phyloP scores from a whole-genome alignment of 2,329 filamentous ascomycete genomes.

The Ascomycota sp. region DNA sequence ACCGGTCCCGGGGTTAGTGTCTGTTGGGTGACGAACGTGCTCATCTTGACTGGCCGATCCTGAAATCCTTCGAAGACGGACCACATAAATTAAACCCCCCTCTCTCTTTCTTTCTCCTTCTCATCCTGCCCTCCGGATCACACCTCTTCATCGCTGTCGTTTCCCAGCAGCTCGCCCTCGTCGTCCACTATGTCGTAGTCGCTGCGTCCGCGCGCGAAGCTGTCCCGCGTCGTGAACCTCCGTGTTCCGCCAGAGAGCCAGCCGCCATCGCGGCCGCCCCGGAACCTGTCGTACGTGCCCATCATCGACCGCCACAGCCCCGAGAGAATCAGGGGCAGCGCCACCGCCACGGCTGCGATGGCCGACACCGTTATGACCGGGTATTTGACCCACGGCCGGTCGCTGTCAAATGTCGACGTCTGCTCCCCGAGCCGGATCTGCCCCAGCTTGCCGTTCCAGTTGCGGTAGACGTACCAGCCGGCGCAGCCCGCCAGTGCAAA shows the following conservation, averaged over 20 bases:
- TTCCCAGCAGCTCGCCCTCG: conserved; percentile 82
- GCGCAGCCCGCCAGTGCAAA: conserved; percentile 47
- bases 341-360: conserved; percentile 34
- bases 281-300: conserved; percentile 28
- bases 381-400: conserved; percentile 61
- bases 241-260: conserved; percentile 37
- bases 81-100: too few relatives aligned
- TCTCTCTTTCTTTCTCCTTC: too few relatives aligned
- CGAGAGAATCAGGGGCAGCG: conserved; percentile 49
- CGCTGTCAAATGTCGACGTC: conserved; percentile 35
- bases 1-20: too few relatives aligned
- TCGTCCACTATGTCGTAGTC: conserved; percentile 82
- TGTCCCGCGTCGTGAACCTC: conserved; percentile 71
- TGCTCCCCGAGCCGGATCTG: conserved; percentile 74
- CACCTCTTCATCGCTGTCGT: conserved; percentile 82
- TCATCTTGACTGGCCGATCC: too few relatives aligned
- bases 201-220: conserved; percentile 70
- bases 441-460: conserved; percentile 80
- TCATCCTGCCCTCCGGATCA: too few relatives aligned
- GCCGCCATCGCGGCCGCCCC: conserved; percentile 26
- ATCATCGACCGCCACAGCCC: conserved; percentile 50
- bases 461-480: conserved; percentile 70
- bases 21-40: too few relatives aligned
- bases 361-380: conserved; percentile 57
- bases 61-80: too few relatives aligned